A percentile compares a stretch with the other conserved stretches of the same genome.
phyloP scores from a whole-genome alignment of 2,329 filamentous ascomycete genomes.

The Cladosporium cucumerinum region DNA sequence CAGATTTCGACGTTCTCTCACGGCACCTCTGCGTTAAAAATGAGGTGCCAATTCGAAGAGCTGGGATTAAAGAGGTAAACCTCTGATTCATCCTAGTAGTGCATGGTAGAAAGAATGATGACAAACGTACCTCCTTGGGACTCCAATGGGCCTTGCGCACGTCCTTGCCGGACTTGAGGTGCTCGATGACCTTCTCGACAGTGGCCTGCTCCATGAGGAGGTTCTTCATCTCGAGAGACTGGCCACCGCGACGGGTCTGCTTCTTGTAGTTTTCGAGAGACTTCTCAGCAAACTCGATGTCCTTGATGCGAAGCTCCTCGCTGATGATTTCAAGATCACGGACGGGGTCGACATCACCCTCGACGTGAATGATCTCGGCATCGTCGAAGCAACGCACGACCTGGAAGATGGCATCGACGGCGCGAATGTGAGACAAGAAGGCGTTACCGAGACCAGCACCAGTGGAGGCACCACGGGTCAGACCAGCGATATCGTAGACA shows the following conservation, averaged over 20 bases:
- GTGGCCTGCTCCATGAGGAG: constrained; percentile 89
- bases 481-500: constrained; percentile 96
- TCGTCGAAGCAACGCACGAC: constrained; percentile 67
- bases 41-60: constrained; percentile 71
- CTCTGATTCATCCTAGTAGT: constrained; percentile 95
- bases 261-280: constrained; percentile 87
- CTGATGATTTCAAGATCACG: constrained; percentile 95
- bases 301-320: constrained; percentile 94
- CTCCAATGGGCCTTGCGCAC: constrained; percentile 85
- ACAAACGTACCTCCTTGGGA: constrained; percentile 83
- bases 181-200: constrained; percentile 82
- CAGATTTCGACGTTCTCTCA: constrained; percentile 73
- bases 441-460: constrained; percentile 96
- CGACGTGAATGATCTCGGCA: constrained; percentile 98
- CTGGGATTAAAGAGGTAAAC: constrained; percentile 98
- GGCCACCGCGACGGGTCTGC: constrained; percentile 89
- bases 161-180: constrained; percentile 85
- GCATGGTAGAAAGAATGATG: constrained; percentile 26
- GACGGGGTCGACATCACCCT: constrained; percentile 94
- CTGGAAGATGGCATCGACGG: constrained; percentile 48
- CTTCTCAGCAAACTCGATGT: constrained; percentile 98
- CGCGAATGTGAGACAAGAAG: constrained; percentile 97
- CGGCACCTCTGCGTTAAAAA: constrained; percentile 67
- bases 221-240: constrained; percentile 97
- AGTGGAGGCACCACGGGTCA: constrained; percentile 92